These are phyloP conservation scores for Xylaria sp. DNA, from an alignment of 495 filamentous ascomycete genomes.

Conservation along the genomic window DNA sequence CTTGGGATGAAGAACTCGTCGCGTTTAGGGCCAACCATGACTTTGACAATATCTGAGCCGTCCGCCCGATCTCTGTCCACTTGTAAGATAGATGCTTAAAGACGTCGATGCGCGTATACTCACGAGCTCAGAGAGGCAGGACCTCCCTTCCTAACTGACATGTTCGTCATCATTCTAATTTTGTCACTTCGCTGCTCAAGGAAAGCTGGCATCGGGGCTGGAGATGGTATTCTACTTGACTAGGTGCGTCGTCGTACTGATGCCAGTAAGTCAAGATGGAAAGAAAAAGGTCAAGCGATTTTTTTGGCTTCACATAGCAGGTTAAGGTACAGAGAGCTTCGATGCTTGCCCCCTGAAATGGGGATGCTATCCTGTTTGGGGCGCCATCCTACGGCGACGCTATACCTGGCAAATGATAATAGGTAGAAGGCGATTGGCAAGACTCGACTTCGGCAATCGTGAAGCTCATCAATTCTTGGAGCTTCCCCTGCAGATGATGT, in stretches of 20 bases:
- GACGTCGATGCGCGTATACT: slow-evolving; percentile 16
- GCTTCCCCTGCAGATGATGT: slow-evolving; percentile 22
- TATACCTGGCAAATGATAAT: not conserved
- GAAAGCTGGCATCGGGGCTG: slow-evolving; percentile 2
- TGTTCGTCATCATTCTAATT: slow-evolving; percentile 31
- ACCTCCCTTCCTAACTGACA: slow-evolving; percentile 28
- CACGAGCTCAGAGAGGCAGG: slow-evolving; percentile 31
- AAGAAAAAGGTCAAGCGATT: not conserved
- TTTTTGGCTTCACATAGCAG: not conserved
- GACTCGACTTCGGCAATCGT: slow-evolving; percentile 1
- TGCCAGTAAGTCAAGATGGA: not conserved
- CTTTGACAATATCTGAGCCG: slow-evolving; percentile 45
- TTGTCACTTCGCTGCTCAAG: slow-evolving; percentile 1
- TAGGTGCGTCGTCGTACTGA: not conserved
- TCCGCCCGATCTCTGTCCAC: slow-evolving; percentile 30
- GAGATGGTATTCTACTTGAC: not conserved
- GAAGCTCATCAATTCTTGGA: slow-evolving; percentile 20
- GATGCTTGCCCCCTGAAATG: not conserved
- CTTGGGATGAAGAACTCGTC: slow-evolving; percentile 50
- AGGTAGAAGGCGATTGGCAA: not conserved
- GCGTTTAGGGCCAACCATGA: slow-evolving; percentile 51
- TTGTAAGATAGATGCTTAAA: slow-evolving; percentile 10
- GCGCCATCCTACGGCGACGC: not conserved
- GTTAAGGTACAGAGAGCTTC: slow-evolving; percentile 14
- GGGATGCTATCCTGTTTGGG: slow-evolving; percentile 19